Evolutionary conservation across 2,329 filamentous ascomycete species (phyloP).

Genomic region (Sarocladium kiliense): DNA sequence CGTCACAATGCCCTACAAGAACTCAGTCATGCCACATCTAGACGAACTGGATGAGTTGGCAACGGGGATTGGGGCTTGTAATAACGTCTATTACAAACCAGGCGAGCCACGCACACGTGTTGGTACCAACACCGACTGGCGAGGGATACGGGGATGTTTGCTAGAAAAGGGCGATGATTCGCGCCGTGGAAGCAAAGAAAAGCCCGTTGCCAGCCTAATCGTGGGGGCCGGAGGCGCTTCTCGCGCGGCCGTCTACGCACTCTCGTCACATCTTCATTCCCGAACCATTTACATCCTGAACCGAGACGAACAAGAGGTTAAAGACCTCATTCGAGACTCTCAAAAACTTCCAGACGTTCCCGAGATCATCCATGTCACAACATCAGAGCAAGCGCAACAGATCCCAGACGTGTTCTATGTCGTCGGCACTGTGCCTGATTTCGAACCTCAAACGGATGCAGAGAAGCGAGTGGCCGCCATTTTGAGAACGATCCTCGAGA

Average conservation of each 20-base stretch:
- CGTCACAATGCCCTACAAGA: slow-evolving; percentile 36
- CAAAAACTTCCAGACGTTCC: slow-evolving; percentile 14
- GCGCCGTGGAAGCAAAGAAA: slow-evolving; percentile 9
- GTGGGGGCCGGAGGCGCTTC: slow-evolving; percentile 37
- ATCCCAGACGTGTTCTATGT: slow-evolving; percentile 24
- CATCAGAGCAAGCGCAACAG: slow-evolving; percentile 18
- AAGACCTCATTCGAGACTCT: slow-evolving; percentile 20
- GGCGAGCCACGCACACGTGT: slow-evolving; percentile 9
- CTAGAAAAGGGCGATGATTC: slow-evolving; percentile 9
- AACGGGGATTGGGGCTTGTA: slow-evolving; percentile 30
- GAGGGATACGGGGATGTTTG: slow-evolving; percentile 32
- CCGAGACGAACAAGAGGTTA: slow-evolving; percentile 24
- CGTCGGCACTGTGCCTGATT: slow-evolving; percentile 32
- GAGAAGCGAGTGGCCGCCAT: slow-evolving; percentile 22
- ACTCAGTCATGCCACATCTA: slow-evolving; percentile 26
- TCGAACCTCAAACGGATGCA: slow-evolving; percentile 22
- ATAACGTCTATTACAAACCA: slow-evolving; percentile 24
- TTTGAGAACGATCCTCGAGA: slow-evolving; percentile 22
- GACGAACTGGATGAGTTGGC: slow-evolving; percentile 30
- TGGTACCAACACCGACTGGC: slow-evolving; percentile 39
- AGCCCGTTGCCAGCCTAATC: slow-evolving; percentile 25
- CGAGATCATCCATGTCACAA: slow-evolving; percentile 24
- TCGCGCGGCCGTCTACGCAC: slow-evolving; percentile 32
- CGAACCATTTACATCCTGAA: slow-evolving; percentile 30
- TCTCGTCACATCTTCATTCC: slow-evolving; percentile 22